Conservation (phyloP, 192 early-diverging fungal genomes). For the Linnemannia schmuckeri region DNA sequence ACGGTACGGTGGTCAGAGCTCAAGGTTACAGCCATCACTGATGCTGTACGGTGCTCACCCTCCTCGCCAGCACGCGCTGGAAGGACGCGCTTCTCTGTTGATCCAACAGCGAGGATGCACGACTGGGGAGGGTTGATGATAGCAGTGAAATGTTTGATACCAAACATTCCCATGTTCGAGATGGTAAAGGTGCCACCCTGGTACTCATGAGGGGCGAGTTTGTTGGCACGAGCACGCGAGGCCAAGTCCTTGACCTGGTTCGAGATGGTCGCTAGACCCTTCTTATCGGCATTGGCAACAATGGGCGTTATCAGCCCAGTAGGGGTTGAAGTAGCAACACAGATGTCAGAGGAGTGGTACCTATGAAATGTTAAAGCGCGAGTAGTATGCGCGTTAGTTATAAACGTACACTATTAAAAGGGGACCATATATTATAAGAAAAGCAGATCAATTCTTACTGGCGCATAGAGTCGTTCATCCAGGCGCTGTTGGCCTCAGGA, state of each 20-base stretch:
- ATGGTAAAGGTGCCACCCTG: constrained; percentile 98
- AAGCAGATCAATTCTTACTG: constrained; percentile 57
- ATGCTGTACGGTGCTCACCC: constrained; percentile 75
- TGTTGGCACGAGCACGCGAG: constrained; percentile 84
- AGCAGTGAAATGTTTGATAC: constrained; percentile 93
- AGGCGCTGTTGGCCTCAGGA: constrained; percentile 93
- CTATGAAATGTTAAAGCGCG: too few relatives aligned
- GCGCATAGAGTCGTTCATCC: constrained; percentile 88
- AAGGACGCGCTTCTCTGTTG: constrained; percentile 79
- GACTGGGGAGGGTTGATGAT: constrained; percentile 98
- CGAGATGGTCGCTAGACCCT: constrained; percentile 90
- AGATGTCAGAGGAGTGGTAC: constrained; percentile 93
- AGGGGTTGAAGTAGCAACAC: constrained; percentile 96
- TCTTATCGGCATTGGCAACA: constrained; percentile 82
- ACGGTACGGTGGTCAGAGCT: constrained; percentile 96
- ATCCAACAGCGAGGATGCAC: constrained; percentile 93
- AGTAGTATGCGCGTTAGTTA: too few relatives aligned
- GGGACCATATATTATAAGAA: too few relatives aligned
- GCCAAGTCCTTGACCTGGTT: constrained; percentile 89
- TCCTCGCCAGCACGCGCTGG: constrained; percentile 65
- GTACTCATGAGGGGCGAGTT: constrained; percentile 95
- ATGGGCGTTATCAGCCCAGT: constrained; percentile 97
- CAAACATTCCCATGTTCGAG: constrained; percentile 98
- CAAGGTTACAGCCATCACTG: constrained; percentile 89
- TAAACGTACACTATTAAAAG: too few relatives aligned